Evolutionary conservation across 805 yeast genomes (phyloP), one percentile per base, ranked within the genome.

Genomic region (Lipomyces lipofer): DNA sequence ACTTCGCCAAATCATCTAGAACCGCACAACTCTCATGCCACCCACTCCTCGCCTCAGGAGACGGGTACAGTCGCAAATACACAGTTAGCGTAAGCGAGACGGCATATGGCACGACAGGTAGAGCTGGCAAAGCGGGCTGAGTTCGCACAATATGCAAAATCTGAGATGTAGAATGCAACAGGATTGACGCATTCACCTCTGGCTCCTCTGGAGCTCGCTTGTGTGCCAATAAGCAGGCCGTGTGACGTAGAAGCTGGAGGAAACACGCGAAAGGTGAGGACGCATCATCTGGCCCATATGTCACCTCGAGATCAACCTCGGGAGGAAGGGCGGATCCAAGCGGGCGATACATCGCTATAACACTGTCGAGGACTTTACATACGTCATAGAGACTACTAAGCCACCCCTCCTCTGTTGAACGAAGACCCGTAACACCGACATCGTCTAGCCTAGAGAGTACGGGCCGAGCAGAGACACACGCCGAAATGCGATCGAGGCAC

Each of bases 381-480:
- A 68, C 67, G 36, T 67, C 66, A 32, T 72, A 70, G 19, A 75
- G 59, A 2, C 67, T 63, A 15, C 66, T 57, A 27, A 74, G 59
- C 49, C 64, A 60, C 21, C 67, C 66, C 30, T 69, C 68, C 33
- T 65, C 69, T 4, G 45, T 45, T 6, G 48, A 45, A 10, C 49
- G 56, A 5, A 75, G 69, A 4, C 67, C 63, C 2, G 62, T 61
- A 25, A 72, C 60, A 47, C 74, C 73, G 30, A 73, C 72, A 54
- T 75, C 78, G 27, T 70, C 73, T 24, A 70, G 63, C 40, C 72
- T 67, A 49, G 74, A 63, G n/a, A 70, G 65, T 33, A 73, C 63
- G 1, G 75, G 73, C 15, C 76, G 64, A 4, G 75, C 73, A 53
- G 72, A 73, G 24, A 73, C 71, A 49, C 73, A 63, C 4, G 76